Conservation (phyloP, 208 protist species). For the Strigomonas culicis region DNA sequence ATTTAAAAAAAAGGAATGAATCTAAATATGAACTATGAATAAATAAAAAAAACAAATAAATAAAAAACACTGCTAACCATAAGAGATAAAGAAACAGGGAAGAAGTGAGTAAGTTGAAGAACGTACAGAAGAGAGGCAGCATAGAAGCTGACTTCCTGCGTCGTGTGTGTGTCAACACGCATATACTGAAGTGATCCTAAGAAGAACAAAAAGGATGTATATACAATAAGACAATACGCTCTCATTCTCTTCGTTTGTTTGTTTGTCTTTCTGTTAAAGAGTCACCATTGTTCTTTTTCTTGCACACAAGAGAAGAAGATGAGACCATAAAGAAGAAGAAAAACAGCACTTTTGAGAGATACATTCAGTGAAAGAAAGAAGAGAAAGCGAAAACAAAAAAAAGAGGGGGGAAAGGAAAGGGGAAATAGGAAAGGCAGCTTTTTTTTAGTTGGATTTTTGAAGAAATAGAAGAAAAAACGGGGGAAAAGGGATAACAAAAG, state of each 20-base stretch:
- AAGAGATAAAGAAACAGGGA: constrained; percentile 2
- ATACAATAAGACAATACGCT: constrained; percentile 9
- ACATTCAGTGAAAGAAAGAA: constrained; percentile 12
- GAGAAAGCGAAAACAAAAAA: constrained; percentile 1
- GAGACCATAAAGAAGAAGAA: constrained; percentile 7
- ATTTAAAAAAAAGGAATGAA: constrained; percentile 10
- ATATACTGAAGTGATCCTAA: neutral
- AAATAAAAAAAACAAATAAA: constrained; percentile 13
- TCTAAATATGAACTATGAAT: constrained; percentile 5
- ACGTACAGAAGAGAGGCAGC: neutral
- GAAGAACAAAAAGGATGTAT: constrained; percentile 13
- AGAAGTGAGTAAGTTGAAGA: neutral
- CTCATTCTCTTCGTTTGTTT: neutral
- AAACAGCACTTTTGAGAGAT: constrained; percentile 3
- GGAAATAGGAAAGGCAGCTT: neutral
- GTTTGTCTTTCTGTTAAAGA: constrained; percentile 3
- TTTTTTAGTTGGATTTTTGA: constrained; percentile 4
- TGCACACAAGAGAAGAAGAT: neutral
- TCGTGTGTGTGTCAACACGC: neutral
- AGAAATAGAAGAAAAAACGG: neutral
- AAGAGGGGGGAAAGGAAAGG: constrained; percentile 2
- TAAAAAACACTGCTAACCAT: neutral
- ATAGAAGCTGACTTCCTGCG: neutral
- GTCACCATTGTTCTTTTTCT: neutral
- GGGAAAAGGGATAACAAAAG: neutral